phyloP scores from a whole-genome alignment of 2,329 filamentous ascomycete species.

The Penicillium vulpinum region DNA sequence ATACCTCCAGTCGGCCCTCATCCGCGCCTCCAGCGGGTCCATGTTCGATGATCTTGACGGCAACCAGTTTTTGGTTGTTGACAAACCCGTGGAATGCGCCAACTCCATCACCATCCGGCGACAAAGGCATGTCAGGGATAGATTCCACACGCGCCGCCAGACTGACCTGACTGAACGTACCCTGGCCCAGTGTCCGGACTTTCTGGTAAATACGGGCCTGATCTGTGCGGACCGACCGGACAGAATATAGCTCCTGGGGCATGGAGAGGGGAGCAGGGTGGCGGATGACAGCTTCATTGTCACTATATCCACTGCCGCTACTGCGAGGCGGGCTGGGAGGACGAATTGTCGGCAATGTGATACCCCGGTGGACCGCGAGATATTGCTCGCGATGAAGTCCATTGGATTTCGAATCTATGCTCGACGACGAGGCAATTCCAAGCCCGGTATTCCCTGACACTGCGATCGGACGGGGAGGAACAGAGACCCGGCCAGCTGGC shows the following conservation, averaged over 20 bases:
- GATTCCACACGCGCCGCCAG: slow-evolving; percentile 77
- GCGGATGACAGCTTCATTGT: slow-evolving; percentile 40
- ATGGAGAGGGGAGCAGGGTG: slow-evolving; percentile 19
- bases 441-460: slow-evolving; percentile 62
- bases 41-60: slow-evolving; percentile 93
- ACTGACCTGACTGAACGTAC: slow-evolving; percentile 93
- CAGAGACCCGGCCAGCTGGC: slow-evolving; percentile 65
- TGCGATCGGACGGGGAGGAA: slow-evolving; percentile 69
- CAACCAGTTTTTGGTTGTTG: slow-evolving; percentile 79
- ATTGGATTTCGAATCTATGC: slow-evolving; percentile 40
- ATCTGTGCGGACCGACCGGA: slow-evolving; percentile 64
- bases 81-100: slow-evolving; percentile 27
- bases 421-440: slow-evolving; percentile 51
- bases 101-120: slow-evolving; percentile 12
- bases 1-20: slow-evolving; percentile 89
- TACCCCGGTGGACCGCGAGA: slow-evolving; percentile 73
- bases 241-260: slow-evolving; percentile 66
- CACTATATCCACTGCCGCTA: slow-evolving; percentile 57
- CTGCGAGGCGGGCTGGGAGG: slow-evolving; percentile 81
- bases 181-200: slow-evolving; percentile 79
- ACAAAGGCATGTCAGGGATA: slow-evolving; percentile 39
- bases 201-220: slow-evolving; percentile 77
- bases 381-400: slow-evolving; percentile 74
- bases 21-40: slow-evolving; percentile 91
- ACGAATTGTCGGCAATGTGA: slow-evolving; percentile 60